Evolutionary conservation across 208 protist species (phyloP), one percentile per base, ranked within the genome.

Genomic region (Trypanosoma scelopori): DNA sequence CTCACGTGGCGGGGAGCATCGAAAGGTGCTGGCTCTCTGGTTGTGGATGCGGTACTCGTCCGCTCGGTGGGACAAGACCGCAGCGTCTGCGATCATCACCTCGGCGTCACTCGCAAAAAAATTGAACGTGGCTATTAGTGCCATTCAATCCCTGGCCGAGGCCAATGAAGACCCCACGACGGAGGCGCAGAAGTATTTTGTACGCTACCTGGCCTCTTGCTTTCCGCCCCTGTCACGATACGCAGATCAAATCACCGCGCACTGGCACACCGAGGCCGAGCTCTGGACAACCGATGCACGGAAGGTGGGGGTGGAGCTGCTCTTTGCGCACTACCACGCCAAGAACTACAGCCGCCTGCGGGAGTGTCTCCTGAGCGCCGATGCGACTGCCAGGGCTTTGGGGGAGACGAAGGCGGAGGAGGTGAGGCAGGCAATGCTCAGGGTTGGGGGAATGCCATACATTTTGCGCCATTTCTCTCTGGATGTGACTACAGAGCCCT

Each of bases 11-110:
- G 58, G 62, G 6, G 62, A 83, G 2, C 65, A 76, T n/a, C 59
- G 59, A 16, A 69, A 65, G 15, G 76, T 85, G 20, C 50, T 67
- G 11, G 49, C 47, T 22, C 68, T 89, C 50, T 95, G 89, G 87
- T 59, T 28, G n/a, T 95, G 89, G 87, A 81, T 92, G 82, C 78
- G 70, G 57, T 82, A 95, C 76, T 87, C 89, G 5, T 89, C 86
- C 4, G 89, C 84, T 16, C 76, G 78, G 37, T 93, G 86, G 85
- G 82, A 95, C 58, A 37, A 58, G 12, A 72, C 48, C 6, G 79
- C 86, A 4, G 82, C 60, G 20, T 93, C 86, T 0, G 74, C 81
- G 0, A 81, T 79, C 0, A 69, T 95, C 42, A 56, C 71, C 37
- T 84, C 86, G 3, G 77, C 81, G n/a, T 61, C 77, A 15, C 47